Conservation (phyloP, 2,329 filamentous ascomycete genomes). For the Xylaria hypoxylon region DNA sequence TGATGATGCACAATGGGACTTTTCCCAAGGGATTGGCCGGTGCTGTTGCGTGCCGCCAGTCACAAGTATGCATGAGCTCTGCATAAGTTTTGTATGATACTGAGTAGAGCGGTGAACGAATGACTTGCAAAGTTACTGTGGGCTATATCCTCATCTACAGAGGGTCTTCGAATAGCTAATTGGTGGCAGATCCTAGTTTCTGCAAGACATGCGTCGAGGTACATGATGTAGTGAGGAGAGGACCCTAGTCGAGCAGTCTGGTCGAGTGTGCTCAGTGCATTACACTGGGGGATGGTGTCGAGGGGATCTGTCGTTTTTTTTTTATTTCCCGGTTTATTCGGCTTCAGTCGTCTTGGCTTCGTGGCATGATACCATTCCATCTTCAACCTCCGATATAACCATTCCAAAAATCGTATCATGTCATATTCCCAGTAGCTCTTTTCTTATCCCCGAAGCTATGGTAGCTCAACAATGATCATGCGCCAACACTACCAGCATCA, state of each 20-base stretch:
- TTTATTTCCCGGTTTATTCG: background rate
- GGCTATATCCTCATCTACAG: constrained; percentile 30
- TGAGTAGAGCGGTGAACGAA: constrained; percentile 47
- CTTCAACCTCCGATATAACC: constrained; percentile 28
- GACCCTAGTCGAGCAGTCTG: background rate
- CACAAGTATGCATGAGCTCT: constrained; percentile 39
- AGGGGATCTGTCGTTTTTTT: constrained; percentile 21
- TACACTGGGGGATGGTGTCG: constrained; percentile 4
- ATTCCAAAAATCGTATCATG: constrained; percentile 20
- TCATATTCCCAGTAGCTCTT: constrained; percentile 12
- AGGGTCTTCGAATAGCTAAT: constrained; percentile 19
- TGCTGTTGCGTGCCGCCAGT: constrained; percentile 43
- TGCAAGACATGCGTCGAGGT: constrained; percentile 37
- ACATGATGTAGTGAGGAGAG: constrained; percentile 4
- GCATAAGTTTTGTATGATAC: constrained; percentile 25
- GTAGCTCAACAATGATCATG: constrained; percentile 14
- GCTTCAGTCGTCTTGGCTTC: constrained; percentile 16
- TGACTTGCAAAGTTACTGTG: constrained; percentile 31
- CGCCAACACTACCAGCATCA: background rate
- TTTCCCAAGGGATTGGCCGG: constrained; percentile 43
- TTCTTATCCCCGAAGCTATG: background rate
- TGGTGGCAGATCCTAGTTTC: constrained; percentile 31
- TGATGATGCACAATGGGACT: constrained; percentile 37
- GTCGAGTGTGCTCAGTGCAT: constrained; percentile 4
- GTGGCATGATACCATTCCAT: constrained; percentile 31